Evolutionary conservation across 305 asterid species (phyloP).

Genomic region (Rubia balearica): DNA sequence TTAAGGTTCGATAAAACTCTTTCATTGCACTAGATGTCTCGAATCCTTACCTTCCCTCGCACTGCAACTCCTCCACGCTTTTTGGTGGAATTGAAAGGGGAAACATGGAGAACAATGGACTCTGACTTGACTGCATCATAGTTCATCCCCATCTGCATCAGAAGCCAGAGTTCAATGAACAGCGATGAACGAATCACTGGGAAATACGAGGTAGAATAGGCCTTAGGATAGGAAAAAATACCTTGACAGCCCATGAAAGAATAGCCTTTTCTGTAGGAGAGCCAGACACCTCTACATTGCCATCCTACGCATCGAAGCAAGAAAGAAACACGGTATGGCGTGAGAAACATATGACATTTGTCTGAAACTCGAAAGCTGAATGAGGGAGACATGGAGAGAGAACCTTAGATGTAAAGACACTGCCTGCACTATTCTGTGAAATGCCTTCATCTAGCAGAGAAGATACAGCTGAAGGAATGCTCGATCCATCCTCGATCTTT

Average conservation of each 20-base stretch:
- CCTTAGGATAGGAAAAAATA: constrained; percentile 22
- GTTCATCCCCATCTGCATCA: constrained; percentile 79
- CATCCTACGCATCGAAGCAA: constrained; percentile 40
- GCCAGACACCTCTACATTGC: constrained; percentile 72
- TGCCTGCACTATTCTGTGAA: constrained; percentile 82
- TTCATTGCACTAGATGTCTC: not conserved
- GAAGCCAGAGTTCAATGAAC: constrained; percentile 11
- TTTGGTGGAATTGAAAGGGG: constrained; percentile 91
- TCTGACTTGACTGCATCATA: constrained; percentile 71
- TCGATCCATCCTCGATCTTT: constrained; percentile 60
- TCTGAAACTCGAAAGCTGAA: not conserved
- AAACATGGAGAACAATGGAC: constrained; percentile 74
- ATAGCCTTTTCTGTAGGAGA: constrained; percentile 95
- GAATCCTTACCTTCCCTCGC: constrained; percentile 49
- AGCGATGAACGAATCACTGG: constrained; percentile 17
- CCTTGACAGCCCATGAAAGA: constrained; percentile 93
- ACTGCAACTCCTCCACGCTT: constrained; percentile 89
- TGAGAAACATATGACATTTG: constrained; percentile 8
- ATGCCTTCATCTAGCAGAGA: constrained; percentile 79
- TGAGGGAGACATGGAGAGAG: not conserved
- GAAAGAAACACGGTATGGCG: constrained; percentile 1
- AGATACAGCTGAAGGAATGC: constrained; percentile 45
- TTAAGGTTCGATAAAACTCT: constrained; percentile 1
- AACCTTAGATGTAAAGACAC: constrained; percentile 80
- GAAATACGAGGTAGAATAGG: constrained; percentile 13